A percentile compares a stretch with the other conserved stretches of the same genome.
These are phyloP conservation scores for Fusarium ambrosium DNA, from an alignment of 2,329 filamentous ascomycete species.

Conservation along the genomic window DNA sequence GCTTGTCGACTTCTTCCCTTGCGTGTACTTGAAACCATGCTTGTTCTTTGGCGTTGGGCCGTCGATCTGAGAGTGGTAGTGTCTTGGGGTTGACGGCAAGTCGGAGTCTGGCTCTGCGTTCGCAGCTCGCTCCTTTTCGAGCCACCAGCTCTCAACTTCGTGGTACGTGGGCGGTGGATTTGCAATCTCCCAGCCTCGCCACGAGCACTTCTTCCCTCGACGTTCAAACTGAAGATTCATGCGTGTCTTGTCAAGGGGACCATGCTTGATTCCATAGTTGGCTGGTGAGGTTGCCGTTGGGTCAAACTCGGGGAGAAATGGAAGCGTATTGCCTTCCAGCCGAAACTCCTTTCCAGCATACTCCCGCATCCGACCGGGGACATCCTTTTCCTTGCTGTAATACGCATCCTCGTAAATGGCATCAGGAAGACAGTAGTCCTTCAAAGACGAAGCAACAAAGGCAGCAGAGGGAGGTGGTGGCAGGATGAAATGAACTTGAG, in stretches of 20 bases:
- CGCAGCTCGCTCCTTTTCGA: slow-evolving; percentile 49
- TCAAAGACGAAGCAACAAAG: slow-evolving; percentile 39
- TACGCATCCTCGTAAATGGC: slow-evolving; percentile 87
- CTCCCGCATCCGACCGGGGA: slow-evolving; percentile 81
- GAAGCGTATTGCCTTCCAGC: slow-evolving; percentile 79
- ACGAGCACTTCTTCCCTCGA: slow-evolving; percentile 66
- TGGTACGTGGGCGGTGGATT: slow-evolving; percentile 75
- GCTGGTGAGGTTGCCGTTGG: slow-evolving; percentile 67
- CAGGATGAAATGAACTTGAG: slow-evolving; percentile 43
- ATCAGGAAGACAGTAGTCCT: slow-evolving; percentile 63
- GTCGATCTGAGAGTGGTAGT: slow-evolving; percentile 84
- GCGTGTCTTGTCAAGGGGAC: slow-evolving; percentile 63
- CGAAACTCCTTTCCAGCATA: slow-evolving; percentile 91
- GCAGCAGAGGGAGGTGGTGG: slow-evolving; percentile 47
- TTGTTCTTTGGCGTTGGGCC: slow-evolving; percentile 86
- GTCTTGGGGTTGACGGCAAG: slow-evolving; percentile 47
- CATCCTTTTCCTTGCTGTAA: slow-evolving; percentile 87
- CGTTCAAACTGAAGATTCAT: slow-evolving; percentile 65
- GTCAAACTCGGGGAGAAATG: slow-evolving; percentile 86
- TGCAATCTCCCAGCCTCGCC: slow-evolving; percentile 80
- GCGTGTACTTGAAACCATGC: slow-evolving; percentile 88
- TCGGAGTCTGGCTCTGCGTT: slow-evolving; percentile 17
- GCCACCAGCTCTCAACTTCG: slow-evolving; percentile 80
- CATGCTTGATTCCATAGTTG: slow-evolving; percentile 66
- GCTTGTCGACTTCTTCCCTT: slow-evolving; percentile 79